These are phyloP conservation scores for Penicillium decumbens DNA, from an alignment of 2,329 filamentous ascomycete genomes.

Conservation along the genomic window DNA sequence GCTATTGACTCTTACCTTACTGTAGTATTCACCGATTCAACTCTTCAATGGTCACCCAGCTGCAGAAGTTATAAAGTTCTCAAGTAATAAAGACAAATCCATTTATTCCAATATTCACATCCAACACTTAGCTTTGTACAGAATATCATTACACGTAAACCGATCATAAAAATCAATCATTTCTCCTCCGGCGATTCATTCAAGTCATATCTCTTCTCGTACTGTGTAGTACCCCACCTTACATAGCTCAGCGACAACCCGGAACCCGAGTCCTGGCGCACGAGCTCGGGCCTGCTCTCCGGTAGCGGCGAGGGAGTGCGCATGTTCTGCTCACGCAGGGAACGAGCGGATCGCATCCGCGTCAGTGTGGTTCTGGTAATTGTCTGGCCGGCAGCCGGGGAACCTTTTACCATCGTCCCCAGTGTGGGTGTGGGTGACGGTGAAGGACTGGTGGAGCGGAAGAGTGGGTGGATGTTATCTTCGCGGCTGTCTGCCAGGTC, in stretches of 20 bases:
- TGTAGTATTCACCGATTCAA: background rate
- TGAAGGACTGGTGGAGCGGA: conserved; percentile 51
- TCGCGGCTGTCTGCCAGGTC: conserved; percentile 33
- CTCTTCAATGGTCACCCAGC: background rate
- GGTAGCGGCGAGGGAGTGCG: conserved; percentile 11
- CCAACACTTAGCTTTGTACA: background rate
- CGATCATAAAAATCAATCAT: conserved; percentile 8
- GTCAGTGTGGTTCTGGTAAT: conserved; percentile 41
- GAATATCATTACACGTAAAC: background rate
- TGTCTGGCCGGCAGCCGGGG: conserved; percentile 51
- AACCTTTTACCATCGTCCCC: conserved; percentile 53
- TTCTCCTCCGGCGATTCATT: conserved; percentile 29
- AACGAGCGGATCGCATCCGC: conserved; percentile 35
- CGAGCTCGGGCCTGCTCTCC: conserved; percentile 3
- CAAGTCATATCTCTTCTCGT: conserved; percentile 27
- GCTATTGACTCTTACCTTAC: background rate
- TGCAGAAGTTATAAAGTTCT: too few species aligned
- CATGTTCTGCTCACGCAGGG: conserved; percentile 23
- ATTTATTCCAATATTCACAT: background rate
- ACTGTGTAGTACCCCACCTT: conserved; percentile 19
- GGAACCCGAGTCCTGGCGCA: conserved; percentile 6
- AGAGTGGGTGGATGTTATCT: conserved; percentile 55
- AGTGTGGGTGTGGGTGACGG: conserved; percentile 50
- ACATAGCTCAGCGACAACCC: conserved; percentile 21
- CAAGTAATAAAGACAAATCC: background rate